Evolutionary conservation across 1,284 basidiomycete species (phyloP), one percentile per base, ranked within the genome.

Genomic region (Apiotrichum gamsii): DNA sequence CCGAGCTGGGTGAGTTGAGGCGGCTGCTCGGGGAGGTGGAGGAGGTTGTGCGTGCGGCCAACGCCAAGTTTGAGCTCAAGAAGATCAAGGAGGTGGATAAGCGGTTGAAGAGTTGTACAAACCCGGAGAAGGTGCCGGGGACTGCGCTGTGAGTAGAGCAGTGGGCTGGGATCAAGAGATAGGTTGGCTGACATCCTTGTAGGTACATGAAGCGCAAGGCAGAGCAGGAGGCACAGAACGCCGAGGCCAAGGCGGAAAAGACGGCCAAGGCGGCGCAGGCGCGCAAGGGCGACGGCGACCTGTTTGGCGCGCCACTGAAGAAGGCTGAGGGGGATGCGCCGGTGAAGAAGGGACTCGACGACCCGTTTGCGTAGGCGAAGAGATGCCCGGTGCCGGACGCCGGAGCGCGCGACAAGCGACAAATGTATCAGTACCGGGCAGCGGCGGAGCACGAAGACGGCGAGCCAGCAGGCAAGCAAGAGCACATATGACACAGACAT

Each of bases 111-210:
- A 63, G 84, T 33, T 95, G 90, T 74, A 87, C 89, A 64, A 95
- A 96, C 63, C 91, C 93, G 8, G 90, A 91, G 70, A 94, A 91
- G 66, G 82, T 93, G 11, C 81, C 83, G 5, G 90, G 88, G 11
- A 91, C 82, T 52, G 85, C 84, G 39, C 80, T 90, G 47, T 76
- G 41, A 56, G 74, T 72, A 6, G 3, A 28, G 25, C 25, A 6
- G 25, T n/a, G n/a, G n/a, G n/a, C n/a, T n/a, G n/a, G n/a, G n/a
- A n/a, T n/a, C 15, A 3, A 11, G 8, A 18, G 18, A 2, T 5
- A 4, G 2, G 15, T 2, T 13, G 15, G 15, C 45, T 54, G 46
- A 48, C 41, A 5, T 28, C 25, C 11, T 28, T 28, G 6, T 19
- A 75, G 73, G 35, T 74, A 70, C 49, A 67, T 69, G 42, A 73